Base-by-base conservation (phyloP, 352 stramenopile species). In the Blastocystis sp. region DNA sequence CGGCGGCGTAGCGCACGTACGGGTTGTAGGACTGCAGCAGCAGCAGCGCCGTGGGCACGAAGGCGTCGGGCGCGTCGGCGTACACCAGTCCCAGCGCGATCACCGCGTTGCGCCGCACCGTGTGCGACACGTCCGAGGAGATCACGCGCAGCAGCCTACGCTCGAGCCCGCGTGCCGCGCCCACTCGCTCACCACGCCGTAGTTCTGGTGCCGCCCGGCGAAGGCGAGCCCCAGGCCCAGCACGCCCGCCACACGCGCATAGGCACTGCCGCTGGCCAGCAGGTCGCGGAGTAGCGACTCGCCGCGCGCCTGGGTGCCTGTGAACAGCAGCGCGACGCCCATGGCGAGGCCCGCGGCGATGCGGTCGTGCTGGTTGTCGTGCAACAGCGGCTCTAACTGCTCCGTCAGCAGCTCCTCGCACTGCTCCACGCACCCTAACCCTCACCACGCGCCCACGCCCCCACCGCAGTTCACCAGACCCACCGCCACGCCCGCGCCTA, bases 1-100 rank as follows among this genome's bases (percentile, higher is more conserved):
- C 98, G 81, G 96, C 96, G 14, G 96, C 97, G 91, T 99, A 99
- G 62, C 97, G 94, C 45, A 99, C 96, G 91, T 99, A 96, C 56
- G 97, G 95, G 91, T 99, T 99, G 91, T 98, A 99, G 89, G 93
- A 98, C 89, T 99, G 97, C 1, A 97, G 93, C n/a, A 99, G 91
- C 45, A 99, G 91, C 76, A 96, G 92, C 79, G 97, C 95, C 86
- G 98, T 94, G 17, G 96, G 95, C 41, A 94, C 97, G 92, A 98
- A 98, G 7, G 60, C 38, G 1, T 45, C n/a, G 23, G 60, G 60
- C 21, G 23, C 21, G 43, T 86, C 61, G n/a, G 43, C 53, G 71
- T 99, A 90, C 43, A 99, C 95, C 88, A 99, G 98, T 43, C 96
- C 96, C 23, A 99, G 89, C 59, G 93, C 96, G 19, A 94, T 98